These are phyloP conservation scores for Fimicolochytrium jonesii DNA, from an alignment of 192 early-diverging fungal genomes.

Conservation along the genomic window DNA sequence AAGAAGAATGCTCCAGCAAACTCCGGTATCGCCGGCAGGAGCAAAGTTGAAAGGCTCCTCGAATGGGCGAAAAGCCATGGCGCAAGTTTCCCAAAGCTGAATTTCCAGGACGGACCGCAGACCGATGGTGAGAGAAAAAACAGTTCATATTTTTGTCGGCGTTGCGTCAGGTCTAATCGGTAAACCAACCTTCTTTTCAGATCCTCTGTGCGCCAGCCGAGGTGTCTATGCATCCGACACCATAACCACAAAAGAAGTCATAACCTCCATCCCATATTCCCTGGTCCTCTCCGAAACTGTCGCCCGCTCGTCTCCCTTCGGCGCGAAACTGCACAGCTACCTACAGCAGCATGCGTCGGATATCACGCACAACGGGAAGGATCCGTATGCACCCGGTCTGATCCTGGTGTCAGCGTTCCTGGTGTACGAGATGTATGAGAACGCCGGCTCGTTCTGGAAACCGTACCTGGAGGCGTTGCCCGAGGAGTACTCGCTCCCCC, in stretches of 20 bases:
- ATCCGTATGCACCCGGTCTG: constrained; percentile 31
- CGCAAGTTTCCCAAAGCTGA: no score
- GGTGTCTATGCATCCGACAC: constrained; percentile 11
- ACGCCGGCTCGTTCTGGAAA: constrained; percentile 29
- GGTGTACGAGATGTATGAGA: constrained; percentile 31
- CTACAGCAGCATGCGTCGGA: constrained; percentile 12
- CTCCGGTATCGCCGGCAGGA: no score
- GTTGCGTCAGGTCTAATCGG: no score
- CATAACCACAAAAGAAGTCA: constrained; percentile 15
- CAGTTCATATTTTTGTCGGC: no score
- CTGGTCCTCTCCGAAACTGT: constrained; percentile 39
- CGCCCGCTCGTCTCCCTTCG: constrained; percentile 23
- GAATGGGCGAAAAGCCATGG: no score
- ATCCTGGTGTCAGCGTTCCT: constrained; percentile 35
- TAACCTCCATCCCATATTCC: constrained; percentile 33
- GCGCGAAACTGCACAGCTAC: constrained; percentile 7
- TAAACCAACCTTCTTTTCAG: no score
- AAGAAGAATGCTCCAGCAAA: no score
- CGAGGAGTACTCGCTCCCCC: constrained; percentile 29
- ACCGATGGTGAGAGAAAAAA: no score
- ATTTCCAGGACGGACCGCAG: no score
- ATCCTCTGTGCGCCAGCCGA: constrained; percentile 1
- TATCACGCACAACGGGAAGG: constrained; percentile 9
- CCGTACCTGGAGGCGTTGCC: constrained; percentile 44
- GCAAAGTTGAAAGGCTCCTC: no score